Percentiles rank a stretch among this genome's conserved stretches.
phyloP scores from a whole-genome alignment of 371 early-diverging fungal species.

The Nosema muscidifuracis region DNA sequence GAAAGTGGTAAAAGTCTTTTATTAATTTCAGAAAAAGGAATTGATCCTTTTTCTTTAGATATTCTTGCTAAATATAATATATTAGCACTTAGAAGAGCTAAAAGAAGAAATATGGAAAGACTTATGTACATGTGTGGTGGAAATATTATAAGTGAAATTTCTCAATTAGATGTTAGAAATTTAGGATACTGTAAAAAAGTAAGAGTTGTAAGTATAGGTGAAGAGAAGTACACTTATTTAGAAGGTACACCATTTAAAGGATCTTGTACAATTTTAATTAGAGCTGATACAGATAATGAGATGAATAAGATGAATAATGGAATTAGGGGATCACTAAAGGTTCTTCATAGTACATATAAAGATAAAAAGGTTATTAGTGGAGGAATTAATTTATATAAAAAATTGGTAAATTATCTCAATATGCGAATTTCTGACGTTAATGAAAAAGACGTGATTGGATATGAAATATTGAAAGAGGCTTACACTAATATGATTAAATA shows the following conservation, averaged over 20 bases:
- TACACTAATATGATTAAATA: constrained; percentile 42
- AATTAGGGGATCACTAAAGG: constrained; percentile 90
- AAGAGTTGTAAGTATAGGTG: constrained; percentile 88
- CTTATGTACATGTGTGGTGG: constrained; percentile 93
- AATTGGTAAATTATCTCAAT: constrained; percentile 44
- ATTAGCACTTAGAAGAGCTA: constrained; percentile 92
- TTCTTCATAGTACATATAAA: constrained; percentile 89
- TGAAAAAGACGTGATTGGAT: constrained; percentile 40
- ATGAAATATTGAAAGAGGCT: constrained; percentile 39
- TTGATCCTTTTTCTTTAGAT: constrained; percentile 94
- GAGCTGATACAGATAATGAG: constrained; percentile 87
- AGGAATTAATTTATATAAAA: constrained; percentile 87
- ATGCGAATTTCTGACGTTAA: constrained; percentile 16
- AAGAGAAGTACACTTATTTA: constrained; percentile 97
- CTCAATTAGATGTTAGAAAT: constrained; percentile 75
- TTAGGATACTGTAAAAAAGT: constrained; percentile 87
- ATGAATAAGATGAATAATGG: constrained; percentile 89
- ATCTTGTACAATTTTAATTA: constrained; percentile 87
- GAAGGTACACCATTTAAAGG: constrained; percentile 74
- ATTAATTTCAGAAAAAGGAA: constrained; percentile 97
- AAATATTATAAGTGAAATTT: constrained; percentile 85
- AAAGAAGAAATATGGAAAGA: constrained; percentile 98
- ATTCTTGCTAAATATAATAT: constrained; percentile 88
- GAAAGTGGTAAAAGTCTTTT: constrained; percentile 77
- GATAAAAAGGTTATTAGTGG: constrained; percentile 83